Conservation (phyloP, 352 stramenopile species). For the Phytophthora pisi region DNA sequence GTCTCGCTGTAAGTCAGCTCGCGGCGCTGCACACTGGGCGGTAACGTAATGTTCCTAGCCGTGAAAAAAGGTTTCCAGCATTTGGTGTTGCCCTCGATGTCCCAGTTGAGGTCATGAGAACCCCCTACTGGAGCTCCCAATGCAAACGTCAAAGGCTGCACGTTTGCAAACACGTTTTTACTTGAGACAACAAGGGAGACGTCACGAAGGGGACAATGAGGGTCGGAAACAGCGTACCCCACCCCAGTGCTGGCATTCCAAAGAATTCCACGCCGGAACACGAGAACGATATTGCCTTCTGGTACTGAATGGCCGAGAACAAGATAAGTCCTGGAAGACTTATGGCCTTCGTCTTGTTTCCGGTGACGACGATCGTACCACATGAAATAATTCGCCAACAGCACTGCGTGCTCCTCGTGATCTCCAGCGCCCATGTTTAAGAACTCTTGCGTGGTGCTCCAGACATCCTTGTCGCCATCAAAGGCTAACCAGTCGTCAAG, state of each 20-base stretch:
- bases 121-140: conserved; percentile 13
- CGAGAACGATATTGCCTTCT: conserved; percentile 90
- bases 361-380: conserved; percentile 72
- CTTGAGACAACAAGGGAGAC: conserved; percentile 87
- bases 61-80: conserved; percentile 89
- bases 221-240: conserved; percentile 76
- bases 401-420: conserved; percentile 91
- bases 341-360: conserved; percentile 26
- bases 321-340: conserved; percentile 66
- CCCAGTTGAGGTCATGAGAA: conserved; percentile 76
- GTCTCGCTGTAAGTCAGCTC: conserved; percentile 71
- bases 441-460: conserved; percentile 91
- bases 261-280: conserved; percentile 73
- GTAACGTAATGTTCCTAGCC: conserved; percentile 23
- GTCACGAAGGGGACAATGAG: conserved; percentile 84
- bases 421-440: conserved; percentile 90
- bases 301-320: conserved; percentile 84
- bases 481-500: conserved; percentile 91
- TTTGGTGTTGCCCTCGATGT: conserved; percentile 78
- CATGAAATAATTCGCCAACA: conserved; percentile 92
- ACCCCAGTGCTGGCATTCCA: conserved; percentile 90
- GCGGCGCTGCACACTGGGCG: conserved; percentile 49
- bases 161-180: conserved; percentile 92
- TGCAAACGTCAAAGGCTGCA: conserved; percentile 50
- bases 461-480: conserved; percentile 80